Base-by-base conservation (phyloP, 2,329 filamentous ascomycete genomes). In the Colletotrichum tamarilloi region DNA sequence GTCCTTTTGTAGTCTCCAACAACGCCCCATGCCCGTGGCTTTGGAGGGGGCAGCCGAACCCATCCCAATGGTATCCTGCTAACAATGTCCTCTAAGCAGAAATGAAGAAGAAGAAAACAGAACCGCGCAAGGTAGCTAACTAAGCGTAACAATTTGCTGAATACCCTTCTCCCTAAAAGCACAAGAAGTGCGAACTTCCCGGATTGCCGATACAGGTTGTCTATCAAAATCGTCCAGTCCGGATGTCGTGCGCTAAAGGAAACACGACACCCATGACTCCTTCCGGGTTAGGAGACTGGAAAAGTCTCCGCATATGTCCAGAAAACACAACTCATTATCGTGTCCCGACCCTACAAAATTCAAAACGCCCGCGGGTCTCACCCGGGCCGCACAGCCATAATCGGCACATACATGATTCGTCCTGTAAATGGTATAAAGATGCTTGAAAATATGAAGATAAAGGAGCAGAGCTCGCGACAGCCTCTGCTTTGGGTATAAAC, bases 401-500 rank as follows among this genome's bases (percentile, higher is more conserved):
- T 53, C 67, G 26, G 58, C 35, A 62, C 72, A 62, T 72, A 71
- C 58, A 72, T 72, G 42, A 67, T 46, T 72, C 63, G 22, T 65
- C 32, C 67, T 56, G 62, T 26, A 75, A 73, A 75, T 76, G 78
- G 74, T 74, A 64, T 53, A 72, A 62, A 67, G 73, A 77, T 73
- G 70, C 71, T 58, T 28, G n/a, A n/a, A 62, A 68, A 28, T 22
- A 38, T 9, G 53, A 67, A 59, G 14, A 62, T 9, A 30, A 16
- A 60, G 22, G 28, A 57, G 62, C 24, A 62, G 55, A 57, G 35
- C 32, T 62, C 11, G 70, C 53, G 42, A 53, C 26, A 55, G 32
- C 76, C 74, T 77, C 68, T 72, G 78, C 79, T 79, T 79, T 67
- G 77, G 81, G 81, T 84, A 84, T 84, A 78, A 82, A 80, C 78